phyloP scores from a whole-genome alignment of 192 early-diverging fungal genomes.

The Podila verticillata region DNA sequence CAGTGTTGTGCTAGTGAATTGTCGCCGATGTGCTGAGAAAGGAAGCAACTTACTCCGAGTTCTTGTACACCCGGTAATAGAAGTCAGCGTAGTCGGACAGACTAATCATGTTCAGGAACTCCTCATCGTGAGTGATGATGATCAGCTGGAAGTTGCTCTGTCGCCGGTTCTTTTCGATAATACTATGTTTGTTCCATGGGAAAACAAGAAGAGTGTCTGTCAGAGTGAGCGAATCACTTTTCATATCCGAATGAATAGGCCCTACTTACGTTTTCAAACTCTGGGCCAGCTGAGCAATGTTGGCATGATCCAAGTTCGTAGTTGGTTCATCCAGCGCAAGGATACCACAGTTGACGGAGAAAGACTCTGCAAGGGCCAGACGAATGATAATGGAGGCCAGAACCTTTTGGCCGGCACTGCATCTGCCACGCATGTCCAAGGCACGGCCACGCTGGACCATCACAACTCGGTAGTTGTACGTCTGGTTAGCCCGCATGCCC shows the following conservation, averaged over 20 bases:
- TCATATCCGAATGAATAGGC: neutral
- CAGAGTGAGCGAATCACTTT: neutral
- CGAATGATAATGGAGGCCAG: conserved; percentile 96
- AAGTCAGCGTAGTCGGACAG: conserved; percentile 82
- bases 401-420: conserved; percentile 97
- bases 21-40: neutral
- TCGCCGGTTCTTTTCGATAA: conserved; percentile 80
- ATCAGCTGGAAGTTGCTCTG: conserved; percentile 97
- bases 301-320: conserved; percentile 92
- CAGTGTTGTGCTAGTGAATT: neutral
- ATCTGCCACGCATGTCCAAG: conserved; percentile 94
- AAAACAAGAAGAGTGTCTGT: neutral
- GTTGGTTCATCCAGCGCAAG: conserved; percentile 98
- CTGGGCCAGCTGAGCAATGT: conserved; percentile 87
- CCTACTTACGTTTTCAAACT: conserved; percentile 74
- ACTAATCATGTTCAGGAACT: conserved; percentile 88
- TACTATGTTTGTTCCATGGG: conserved; percentile 51
- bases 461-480: conserved; percentile 81
- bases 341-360: conserved; percentile 92
- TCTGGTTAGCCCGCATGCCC: conserved; percentile 69
- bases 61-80: conserved; percentile 91
- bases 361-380: conserved; percentile 94
- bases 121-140: conserved; percentile 98
- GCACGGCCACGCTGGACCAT: conserved; percentile 89
- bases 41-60: conserved; percentile 60